Conservation (phyloP, 2,329 filamentous ascomycete species). For the Ophioceras dolichostomum region DNA sequence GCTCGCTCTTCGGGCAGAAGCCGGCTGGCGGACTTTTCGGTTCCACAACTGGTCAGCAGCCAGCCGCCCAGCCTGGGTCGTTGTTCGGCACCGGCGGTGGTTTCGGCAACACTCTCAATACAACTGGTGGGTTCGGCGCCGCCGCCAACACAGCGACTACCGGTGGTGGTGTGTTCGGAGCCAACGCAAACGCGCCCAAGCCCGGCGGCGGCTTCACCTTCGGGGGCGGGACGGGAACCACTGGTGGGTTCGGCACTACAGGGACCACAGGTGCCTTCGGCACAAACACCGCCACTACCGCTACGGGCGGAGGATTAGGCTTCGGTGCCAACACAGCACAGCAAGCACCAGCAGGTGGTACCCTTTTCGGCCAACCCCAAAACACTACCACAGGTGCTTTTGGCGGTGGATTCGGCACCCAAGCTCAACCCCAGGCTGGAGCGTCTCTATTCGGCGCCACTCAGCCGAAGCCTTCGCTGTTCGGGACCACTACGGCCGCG, state of each 20-base stretch:
- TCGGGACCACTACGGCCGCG: too few species aligned
- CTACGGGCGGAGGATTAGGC: too few species aligned
- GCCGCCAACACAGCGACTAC: conserved; percentile 11
- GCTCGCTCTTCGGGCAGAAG: too few species aligned
- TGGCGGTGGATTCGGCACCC: conserved; percentile 14
- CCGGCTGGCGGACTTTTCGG: conserved; percentile 32
- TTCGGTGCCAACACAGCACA: conserved; percentile 31
- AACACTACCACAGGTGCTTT: conserved; percentile 21
- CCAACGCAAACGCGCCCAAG: conserved; percentile 9
- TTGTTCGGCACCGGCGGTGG: conserved; percentile 25
- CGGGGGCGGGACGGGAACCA: conserved; percentile 15
- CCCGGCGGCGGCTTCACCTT: conserved; percentile 14
- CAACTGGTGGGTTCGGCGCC: conserved; percentile 17
- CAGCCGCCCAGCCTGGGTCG: conserved; percentile 10
- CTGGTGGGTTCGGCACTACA: conserved; percentile 16
- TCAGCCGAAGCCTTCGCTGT: conserved; percentile 1
- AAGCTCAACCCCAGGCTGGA: conserved; percentile 15
- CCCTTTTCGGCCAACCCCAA: conserved; percentile 11
- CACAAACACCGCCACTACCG: conserved; percentile 10
- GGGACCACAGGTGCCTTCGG: conserved; percentile 17
- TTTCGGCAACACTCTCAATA: conserved; percentile 9
- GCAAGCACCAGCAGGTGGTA: conserved; percentile 17
- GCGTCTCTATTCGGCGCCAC: conserved; percentile 4
- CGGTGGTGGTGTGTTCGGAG: conserved; percentile 18
- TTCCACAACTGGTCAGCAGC: conserved; percentile 6